Percentiles rank a stretch among this genome's conserved stretches.
phyloP scores from a whole-genome alignment of 306 rosid genomes.

The Lotus japonicus region DNA sequence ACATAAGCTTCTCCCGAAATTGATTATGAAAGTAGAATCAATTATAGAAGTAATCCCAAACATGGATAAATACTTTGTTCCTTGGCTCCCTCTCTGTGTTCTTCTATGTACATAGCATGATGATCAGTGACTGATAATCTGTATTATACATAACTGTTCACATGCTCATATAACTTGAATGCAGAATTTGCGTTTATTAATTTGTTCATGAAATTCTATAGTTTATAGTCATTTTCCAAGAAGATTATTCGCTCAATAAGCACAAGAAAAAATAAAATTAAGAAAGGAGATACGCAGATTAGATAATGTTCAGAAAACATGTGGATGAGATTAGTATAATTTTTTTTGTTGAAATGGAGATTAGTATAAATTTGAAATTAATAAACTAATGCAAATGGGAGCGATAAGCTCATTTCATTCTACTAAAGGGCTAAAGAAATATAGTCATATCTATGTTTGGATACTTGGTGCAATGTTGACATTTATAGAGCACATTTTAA shows the following conservation, averaged over 20 bases:
- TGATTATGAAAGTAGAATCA: no score
- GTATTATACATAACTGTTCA: slow-evolving; percentile 20
- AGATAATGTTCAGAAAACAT: not conserved
- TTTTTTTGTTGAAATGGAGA: no score
- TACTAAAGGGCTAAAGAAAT: no score
- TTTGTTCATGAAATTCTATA: not conserved
- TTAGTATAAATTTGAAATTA: not conserved
- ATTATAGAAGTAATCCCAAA: no score
- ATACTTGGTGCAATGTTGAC: no score
- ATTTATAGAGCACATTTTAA: no score
- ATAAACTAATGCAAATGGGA: not conserved
- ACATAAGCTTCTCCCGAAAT: no score
- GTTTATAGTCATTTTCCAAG: slow-evolving; percentile 1
- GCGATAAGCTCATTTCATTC: not conserved
- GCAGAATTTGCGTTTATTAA: not conserved
- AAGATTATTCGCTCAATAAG: not conserved
- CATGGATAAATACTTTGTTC: no score
- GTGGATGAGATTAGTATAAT: not conserved
- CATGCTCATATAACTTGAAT: slow-evolving; percentile 16
- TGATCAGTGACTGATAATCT: slow-evolving; percentile 13
- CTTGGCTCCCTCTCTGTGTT: not conserved
- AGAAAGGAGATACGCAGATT: not conserved
- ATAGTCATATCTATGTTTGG: no score
- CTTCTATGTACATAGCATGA: slow-evolving; percentile 14
- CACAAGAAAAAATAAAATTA: not conserved